Evolutionary conservation across 331 rosid species (phyloP).

Genomic region (Cydonia oblonga): DNA sequence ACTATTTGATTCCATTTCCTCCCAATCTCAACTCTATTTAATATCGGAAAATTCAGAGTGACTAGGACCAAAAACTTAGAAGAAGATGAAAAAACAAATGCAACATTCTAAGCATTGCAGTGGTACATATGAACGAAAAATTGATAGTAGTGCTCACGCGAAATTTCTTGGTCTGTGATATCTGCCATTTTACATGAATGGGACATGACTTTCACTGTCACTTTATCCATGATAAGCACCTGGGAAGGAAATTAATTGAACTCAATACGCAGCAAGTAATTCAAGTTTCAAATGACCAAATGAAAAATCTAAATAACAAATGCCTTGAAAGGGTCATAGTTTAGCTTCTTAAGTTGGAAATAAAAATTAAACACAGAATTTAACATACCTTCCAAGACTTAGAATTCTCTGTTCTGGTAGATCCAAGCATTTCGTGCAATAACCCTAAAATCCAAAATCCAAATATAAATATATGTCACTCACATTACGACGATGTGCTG

Average conservation of each 20-base stretch:
- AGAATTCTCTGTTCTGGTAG: slow-evolving; percentile 58
- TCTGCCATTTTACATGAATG: slow-evolving; percentile 95
- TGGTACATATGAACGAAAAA: neutral
- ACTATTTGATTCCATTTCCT: too few species aligned
- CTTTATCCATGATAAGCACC: slow-evolving; percentile 96
- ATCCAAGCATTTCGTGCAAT: slow-evolving; percentile 80
- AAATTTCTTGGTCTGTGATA: slow-evolving; percentile 93
- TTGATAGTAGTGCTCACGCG: slow-evolving; percentile 38
- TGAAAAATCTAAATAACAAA: neutral
- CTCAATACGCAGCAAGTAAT: neutral
- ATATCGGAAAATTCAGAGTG: neutral
- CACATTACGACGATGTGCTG: neutral
- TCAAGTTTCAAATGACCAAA: neutral
- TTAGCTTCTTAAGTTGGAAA: neutral
- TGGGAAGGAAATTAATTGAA: slow-evolving; percentile 1
- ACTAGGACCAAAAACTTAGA: neutral
- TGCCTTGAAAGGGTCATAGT: neutral
- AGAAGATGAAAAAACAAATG: neutral
- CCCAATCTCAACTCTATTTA: too few species aligned
- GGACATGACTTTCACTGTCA: slow-evolving; percentile 91
- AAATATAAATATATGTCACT: neutral
- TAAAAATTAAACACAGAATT: neutral
- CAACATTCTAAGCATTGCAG: neutral
- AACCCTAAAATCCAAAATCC: slow-evolving; percentile 33
- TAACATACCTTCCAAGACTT: slow-evolving; percentile 82